Conservation (phyloP, 192 early-diverging fungal genomes). For the Geosiphon pyriformis region DNA sequence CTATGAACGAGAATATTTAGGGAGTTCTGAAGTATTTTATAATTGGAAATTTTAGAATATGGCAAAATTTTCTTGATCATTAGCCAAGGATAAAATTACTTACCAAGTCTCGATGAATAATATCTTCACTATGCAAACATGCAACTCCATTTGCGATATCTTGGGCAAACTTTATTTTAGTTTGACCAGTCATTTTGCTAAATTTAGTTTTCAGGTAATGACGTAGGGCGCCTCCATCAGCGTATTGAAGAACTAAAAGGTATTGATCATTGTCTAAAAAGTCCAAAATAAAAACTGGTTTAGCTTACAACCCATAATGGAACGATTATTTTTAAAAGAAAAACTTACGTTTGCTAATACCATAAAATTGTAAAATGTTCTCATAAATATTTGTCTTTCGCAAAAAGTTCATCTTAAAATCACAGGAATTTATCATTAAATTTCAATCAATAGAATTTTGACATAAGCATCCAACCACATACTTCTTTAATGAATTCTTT, state of each 20-base stretch:
- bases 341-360: neutral
- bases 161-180: neutral
- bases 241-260: neutral
- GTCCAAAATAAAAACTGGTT: neutral
- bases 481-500: neutral
- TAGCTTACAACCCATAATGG: no score
- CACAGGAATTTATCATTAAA: neutral
- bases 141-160: neutral
- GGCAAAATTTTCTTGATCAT: neutral
- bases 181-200: neutral
- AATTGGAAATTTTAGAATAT: no score
- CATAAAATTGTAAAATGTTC: slow-evolving; percentile 1
- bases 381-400: neutral
- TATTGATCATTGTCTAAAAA: neutral
- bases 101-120: slow-evolving; percentile 1
- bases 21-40: neutral
- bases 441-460: neutral
- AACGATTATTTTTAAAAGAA: neutral
- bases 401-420: neutral
- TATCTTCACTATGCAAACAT: neutral
- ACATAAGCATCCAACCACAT: neutral
- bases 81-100: neutral
- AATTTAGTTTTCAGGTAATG: neutral
- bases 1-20: neutral
- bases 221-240: neutral